Conservation (phyloP, 2,329 filamentous ascomycete genomes). For the Aspergillus amoenus region DNA sequence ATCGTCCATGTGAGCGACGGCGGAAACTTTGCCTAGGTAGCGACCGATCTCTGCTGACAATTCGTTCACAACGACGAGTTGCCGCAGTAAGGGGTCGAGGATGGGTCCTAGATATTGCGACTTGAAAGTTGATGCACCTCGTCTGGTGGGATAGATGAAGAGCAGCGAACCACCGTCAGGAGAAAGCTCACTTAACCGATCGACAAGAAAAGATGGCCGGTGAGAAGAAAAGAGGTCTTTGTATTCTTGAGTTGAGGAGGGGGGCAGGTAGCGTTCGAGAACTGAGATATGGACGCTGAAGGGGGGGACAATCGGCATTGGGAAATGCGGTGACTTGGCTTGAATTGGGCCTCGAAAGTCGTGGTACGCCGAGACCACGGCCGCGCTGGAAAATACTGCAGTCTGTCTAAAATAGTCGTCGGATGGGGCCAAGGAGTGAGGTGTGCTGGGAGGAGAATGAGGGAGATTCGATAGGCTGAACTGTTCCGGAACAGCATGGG, state of each 20-base stretch:
- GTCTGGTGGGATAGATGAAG: conserved; percentile 62
- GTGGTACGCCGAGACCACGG: conserved; percentile 59
- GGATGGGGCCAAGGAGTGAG: conserved; percentile 46
- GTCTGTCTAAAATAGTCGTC: conserved; percentile 64
- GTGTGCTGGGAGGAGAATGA: conserved; percentile 62
- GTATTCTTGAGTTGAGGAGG: conserved; percentile 59
- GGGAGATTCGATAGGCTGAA: conserved; percentile 63
- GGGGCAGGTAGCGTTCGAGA: conserved; percentile 66
- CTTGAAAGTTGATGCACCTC: conserved; percentile 59
- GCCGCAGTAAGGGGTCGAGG: conserved; percentile 60
- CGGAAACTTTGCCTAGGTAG: conserved; percentile 54
- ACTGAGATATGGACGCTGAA: conserved; percentile 61
- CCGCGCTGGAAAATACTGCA: conserved; percentile 59
- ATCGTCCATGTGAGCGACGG: conserved; percentile 55
- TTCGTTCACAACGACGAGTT: conserved; percentile 58
- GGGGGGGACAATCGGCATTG: conserved; percentile 59
- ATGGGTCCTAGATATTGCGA: conserved; percentile 60
- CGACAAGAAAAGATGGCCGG: conserved; percentile 58
- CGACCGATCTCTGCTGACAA: conserved; percentile 58
- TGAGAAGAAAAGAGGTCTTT: conserved; percentile 56
- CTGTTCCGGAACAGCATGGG: conserved; percentile 61
- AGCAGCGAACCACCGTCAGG: conserved; percentile 57
- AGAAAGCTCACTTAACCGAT: conserved; percentile 61
- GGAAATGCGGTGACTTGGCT: conserved; percentile 44
- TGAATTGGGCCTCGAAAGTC: conserved; percentile 51